Percentiles rank a stretch among this genome's conserved stretches.
Evolutionary conservation across 495 filamentous ascomycete species (phyloP).

Genomic region (Aspergillus avenaceus): DNA sequence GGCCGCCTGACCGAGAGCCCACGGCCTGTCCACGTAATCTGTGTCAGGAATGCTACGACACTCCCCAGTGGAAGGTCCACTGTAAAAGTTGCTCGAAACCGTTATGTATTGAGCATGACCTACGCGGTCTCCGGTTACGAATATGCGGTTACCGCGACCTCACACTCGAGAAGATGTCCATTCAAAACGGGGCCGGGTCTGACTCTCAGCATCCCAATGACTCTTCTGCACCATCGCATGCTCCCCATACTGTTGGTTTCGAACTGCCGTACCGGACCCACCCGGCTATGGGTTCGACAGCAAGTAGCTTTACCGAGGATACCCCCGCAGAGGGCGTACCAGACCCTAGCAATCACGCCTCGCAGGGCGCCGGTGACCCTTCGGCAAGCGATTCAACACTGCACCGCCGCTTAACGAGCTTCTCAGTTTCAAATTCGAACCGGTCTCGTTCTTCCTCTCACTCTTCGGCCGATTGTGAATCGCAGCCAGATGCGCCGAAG

Average conservation of each 20-base stretch:
- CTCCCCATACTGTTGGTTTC: slow-evolving; percentile 15
- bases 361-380: slow-evolving; percentile 14
- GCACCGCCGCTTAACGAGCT: slow-evolving; percentile 23
- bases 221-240: slow-evolving; percentile 4
- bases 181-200: slow-evolving; percentile 27
- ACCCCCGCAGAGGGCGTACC: slow-evolving; percentile 22
- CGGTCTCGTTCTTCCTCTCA: slow-evolving; percentile 39
- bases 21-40: slow-evolving; percentile 54
- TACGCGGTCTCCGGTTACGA: slow-evolving; percentile 54
- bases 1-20: slow-evolving; percentile 41
- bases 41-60: slow-evolving; percentile 56
- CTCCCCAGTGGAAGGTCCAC: slow-evolving; percentile 54
- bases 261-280: slow-evolving; percentile 34
- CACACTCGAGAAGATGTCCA: slow-evolving; percentile 45
- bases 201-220: slow-evolving; percentile 1
- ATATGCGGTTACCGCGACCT: slow-evolving; percentile 58
- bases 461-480: slow-evolving; percentile 37
- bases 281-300: slow-evolving; percentile 29
- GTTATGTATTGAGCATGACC: slow-evolving; percentile 59
- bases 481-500: slow-evolving; percentile 30
- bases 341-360: slow-evolving; percentile 16
- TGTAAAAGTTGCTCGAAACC: slow-evolving; percentile 55
- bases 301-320: slow-evolving; percentile 41
- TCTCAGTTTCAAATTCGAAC: slow-evolving; percentile 38
- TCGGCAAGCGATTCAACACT: slow-evolving; percentile 11